Evolutionary conservation across 495 filamentous ascomycete species (phyloP).

Genomic region (Pseudevernia furfuracea): DNA sequence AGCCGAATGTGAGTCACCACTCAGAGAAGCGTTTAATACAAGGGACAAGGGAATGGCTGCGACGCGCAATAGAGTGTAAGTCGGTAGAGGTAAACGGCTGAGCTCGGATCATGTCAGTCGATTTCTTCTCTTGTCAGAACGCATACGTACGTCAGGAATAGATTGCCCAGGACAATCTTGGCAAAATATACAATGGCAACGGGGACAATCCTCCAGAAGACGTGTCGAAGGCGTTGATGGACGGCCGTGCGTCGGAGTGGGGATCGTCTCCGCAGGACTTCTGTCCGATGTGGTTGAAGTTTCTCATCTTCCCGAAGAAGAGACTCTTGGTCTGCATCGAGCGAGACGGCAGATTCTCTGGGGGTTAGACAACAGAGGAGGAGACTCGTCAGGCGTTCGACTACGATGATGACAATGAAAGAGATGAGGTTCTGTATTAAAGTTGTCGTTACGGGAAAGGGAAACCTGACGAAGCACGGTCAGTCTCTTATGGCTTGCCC

Average conservation of each 20-base stretch:
- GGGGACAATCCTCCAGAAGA: constrained; percentile 2
- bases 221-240: constrained; percentile 6
- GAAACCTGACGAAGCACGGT: constrained; percentile 12
- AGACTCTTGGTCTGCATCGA: constrained; percentile 1
- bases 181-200: constrained; percentile 8
- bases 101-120: background rate
- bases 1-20: constrained; percentile 10
- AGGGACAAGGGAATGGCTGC: constrained; percentile 18
- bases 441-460: constrained; percentile 14
- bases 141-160: constrained; percentile 17
- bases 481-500: background rate
- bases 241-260: constrained; percentile 1
- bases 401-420: background rate
- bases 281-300: background rate
- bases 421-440: constrained; percentile 15
- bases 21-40: constrained; percentile 4
- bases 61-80: constrained; percentile 10
- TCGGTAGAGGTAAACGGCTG: constrained; percentile 15
- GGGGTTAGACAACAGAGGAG: background rate
- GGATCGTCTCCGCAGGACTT: background rate
- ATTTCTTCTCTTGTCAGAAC: too few relatives aligned
- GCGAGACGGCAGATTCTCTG: background rate
- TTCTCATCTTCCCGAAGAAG: background rate
- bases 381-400: constrained; percentile 5
- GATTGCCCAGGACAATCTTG: constrained; percentile 12